Evolutionary conservation across 2,329 filamentous ascomycete genomes (phyloP), one percentile per base, ranked within the genome.

Genomic region (Aspergillus piperis): DNA sequence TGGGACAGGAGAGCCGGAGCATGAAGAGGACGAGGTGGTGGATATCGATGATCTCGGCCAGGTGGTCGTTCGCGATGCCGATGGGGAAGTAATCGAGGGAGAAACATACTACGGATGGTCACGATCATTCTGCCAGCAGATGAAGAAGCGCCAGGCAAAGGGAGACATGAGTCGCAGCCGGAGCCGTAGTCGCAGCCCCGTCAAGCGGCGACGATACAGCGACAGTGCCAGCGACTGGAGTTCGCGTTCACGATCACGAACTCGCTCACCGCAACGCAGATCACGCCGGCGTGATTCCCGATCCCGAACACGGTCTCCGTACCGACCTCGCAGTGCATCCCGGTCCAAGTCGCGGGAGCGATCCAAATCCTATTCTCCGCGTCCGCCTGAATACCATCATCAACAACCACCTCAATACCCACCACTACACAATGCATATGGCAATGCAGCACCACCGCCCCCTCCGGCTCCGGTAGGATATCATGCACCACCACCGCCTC

Each of bases 81-180:
- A 85, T 0, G 88, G 88, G 0, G 85, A 89, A 2, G 77, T 88
- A 2, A 72, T 88, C 6, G 81, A 83, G 6, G 88, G 88, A 1
- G 88, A 91, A 64, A 91, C 90, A 0, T 96, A 96, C 73, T 96
- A 96, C 71, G 92, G 92, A 62, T 96, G 92, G 92, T 94, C 91
- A 5, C 84, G 85, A 41, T 80, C 81, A 1, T 95, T 96, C 67
- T 96, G 91, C 72, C 82, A 91, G 66, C 90, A 89, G 70, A 95
- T 95, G 89, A 91, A 89, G 75, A 76, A 72, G 62, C 68, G 74
- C 52, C 72, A 66, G 8, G 62, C 66, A 23, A 68, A 64, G n/a
- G 62, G 70, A 47, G 57, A 23, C 32, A 65, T 61, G 27, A 71
- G 77, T 71, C 52, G 68, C 74, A 77, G 62, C 73, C 79, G 57